Conservation (phyloP, 352 stramenopile genomes). For the Elongisporangium senticosum region DNA sequence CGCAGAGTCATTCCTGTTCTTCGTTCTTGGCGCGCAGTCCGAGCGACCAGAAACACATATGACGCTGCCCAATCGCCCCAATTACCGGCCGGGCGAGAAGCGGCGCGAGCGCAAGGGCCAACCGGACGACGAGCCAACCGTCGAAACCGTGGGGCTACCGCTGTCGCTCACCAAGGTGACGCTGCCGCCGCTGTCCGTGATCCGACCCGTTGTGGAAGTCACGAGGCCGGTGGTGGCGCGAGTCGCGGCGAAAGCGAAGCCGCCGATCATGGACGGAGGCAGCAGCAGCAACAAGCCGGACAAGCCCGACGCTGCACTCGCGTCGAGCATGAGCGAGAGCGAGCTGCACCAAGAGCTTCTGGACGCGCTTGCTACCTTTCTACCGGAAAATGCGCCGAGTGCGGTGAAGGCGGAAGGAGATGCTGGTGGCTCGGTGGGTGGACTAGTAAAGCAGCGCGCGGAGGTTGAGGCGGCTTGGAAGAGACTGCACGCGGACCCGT, state of each 20-base stretch:
- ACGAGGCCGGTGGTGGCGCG: background rate
- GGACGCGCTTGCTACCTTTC: conserved; percentile 16
- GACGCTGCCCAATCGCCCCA: conserved; percentile 55
- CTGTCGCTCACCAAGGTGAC: conserved; percentile 1
- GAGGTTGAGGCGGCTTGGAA: conserved; percentile 7
- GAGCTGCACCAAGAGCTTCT: conserved; percentile 20
- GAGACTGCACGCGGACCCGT: conserved; percentile 4
- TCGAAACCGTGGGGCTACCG: background rate
- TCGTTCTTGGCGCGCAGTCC: background rate
- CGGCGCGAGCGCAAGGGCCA: conserved; percentile 26
- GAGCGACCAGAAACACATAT: conserved; percentile 14
- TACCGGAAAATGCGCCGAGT: conserved; percentile 5
- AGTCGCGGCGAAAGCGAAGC: too few species aligned
- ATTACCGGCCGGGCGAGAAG: conserved; percentile 45
- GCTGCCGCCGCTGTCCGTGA: background rate
- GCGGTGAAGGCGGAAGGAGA: background rate
- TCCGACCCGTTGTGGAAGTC: background rate
- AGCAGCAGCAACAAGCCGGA: background rate
- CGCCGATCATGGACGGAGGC: background rate
- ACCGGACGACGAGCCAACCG: conserved; percentile 2
- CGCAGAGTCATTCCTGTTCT: background rate
- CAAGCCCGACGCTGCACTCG: background rate
- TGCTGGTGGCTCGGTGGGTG: background rate
- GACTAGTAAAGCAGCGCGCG: background rate
- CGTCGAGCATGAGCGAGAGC: background rate